Conservation (phyloP, 2,329 filamentous ascomycete genomes). For the Dryadomyces sulphureus region DNA sequence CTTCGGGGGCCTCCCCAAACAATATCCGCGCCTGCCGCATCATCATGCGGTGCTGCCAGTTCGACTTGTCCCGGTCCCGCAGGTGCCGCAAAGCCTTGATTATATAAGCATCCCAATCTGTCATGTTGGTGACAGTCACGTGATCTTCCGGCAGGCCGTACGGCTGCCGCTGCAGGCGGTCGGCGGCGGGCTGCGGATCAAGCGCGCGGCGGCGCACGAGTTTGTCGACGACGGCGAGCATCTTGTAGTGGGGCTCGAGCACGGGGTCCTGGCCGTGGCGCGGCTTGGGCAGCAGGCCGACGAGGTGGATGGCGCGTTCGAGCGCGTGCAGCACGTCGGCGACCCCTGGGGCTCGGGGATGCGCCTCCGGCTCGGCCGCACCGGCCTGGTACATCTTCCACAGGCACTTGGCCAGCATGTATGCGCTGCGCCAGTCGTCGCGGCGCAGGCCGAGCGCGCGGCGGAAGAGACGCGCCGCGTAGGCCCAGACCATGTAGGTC, state of each 20-base stretch:
- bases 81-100: slow-evolving; percentile 35
- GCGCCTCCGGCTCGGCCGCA: slow-evolving; percentile 22
- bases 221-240: slow-evolving; percentile 70
- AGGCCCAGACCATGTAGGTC: slow-evolving; percentile 47
- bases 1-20: slow-evolving; percentile 19
- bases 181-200: slow-evolving; percentile 30
- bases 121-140: slow-evolving; percentile 39
- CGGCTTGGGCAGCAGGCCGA: slow-evolving; percentile 36
- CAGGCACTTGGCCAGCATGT: slow-evolving; percentile 47
- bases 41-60: slow-evolving; percentile 90
- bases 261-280: slow-evolving; percentile 55
- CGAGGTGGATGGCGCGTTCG: slow-evolving; percentile 35
- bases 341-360: slow-evolving; percentile 24
- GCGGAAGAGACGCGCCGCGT: slow-evolving; percentile 38
- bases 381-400: slow-evolving; percentile 48
- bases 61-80: slow-evolving; percentile 69
- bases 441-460: slow-evolving; percentile 40
- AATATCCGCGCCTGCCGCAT: slow-evolving; percentile 51
- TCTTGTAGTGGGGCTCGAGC: slow-evolving; percentile 85
- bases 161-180: slow-evolving; percentile 40
- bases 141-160: slow-evolving; percentile 28
- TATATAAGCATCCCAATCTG: slow-evolving; percentile 41
- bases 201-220: slow-evolving; percentile 46
- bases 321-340: slow-evolving; percentile 31
- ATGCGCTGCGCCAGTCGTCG: slow-evolving; percentile 43